Evolutionary conservation across 495 filamentous ascomycete genomes (phyloP).

Genomic region (Daldinia grandis): DNA sequence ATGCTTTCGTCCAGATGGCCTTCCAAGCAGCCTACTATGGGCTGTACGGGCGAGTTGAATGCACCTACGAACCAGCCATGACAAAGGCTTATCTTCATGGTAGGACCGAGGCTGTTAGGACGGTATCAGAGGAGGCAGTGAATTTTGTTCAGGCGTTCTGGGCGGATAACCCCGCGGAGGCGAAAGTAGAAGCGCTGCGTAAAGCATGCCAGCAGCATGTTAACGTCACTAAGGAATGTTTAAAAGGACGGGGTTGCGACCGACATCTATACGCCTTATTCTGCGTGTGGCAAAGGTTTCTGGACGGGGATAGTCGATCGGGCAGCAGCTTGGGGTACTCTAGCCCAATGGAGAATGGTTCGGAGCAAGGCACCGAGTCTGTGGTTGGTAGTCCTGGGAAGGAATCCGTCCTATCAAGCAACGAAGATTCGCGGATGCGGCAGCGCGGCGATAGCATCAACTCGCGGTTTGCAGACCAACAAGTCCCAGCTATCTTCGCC

Average conservation of each 20-base stretch:
- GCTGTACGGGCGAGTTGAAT: conserved; percentile 91
- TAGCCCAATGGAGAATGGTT: conserved; percentile 62
- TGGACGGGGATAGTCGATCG: conserved; percentile 71
- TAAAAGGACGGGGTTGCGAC: conserved; percentile 92
- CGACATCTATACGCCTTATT: conserved; percentile 93
- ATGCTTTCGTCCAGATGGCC: conserved; percentile 98
- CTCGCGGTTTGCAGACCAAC: conserved; percentile 50
- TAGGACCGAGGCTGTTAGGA: conserved; percentile 90
- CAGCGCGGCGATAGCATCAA: conserved; percentile 50
- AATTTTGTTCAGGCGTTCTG: conserved; percentile 95
- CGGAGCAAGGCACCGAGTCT: conserved; percentile 53
- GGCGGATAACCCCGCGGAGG: conserved; percentile 81
- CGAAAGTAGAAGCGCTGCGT: conserved; percentile 84
- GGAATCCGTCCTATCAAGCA: conserved; percentile 54
- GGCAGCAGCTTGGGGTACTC: conserved; percentile 64
- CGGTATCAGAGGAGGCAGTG: conserved; percentile 80
- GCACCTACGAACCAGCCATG: conserved; percentile 98
- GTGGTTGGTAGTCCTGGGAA: conserved; percentile 63
- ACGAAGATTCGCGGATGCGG: conserved; percentile 26
- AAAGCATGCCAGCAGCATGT: conserved; percentile 86
- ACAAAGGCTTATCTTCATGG: conserved; percentile 94
- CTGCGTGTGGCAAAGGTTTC: conserved; percentile 89
- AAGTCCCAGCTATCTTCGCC: conserved; percentile 81
- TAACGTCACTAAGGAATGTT: conserved; percentile 81
- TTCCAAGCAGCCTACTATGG: conserved; percentile 99